These are phyloP conservation scores for Talaromyces stipitatus DNA, from an alignment of 495 filamentous ascomycete genomes.

Conservation along the genomic window DNA sequence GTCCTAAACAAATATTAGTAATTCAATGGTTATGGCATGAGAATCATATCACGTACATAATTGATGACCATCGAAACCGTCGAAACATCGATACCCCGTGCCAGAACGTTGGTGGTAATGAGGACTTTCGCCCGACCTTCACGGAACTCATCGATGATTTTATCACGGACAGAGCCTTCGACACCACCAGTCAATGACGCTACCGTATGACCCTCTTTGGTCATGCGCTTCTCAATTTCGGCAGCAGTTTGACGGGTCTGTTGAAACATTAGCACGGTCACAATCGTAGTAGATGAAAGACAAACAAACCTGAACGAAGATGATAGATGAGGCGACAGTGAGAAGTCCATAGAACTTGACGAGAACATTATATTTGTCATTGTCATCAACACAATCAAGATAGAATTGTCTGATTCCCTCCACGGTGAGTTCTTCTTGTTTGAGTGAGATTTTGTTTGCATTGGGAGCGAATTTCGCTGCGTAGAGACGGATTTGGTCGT, in stretches of 20 bases:
- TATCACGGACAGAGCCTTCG: constrained; percentile 75
- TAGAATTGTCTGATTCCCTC: constrained; percentile 96
- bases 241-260: constrained; percentile 74
- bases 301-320: constrained; percentile 76
- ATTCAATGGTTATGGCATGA: background rate
- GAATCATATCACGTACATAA: constrained; percentile 64
- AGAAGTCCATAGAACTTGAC: constrained; percentile 90
- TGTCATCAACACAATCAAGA: constrained; percentile 75
- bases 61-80: constrained; percentile 97
- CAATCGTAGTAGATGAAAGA: constrained; percentile 24
- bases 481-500: constrained; percentile 70
- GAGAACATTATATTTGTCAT: constrained; percentile 79
- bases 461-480: constrained; percentile 72
- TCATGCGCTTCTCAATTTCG: constrained; percentile 80
- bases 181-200: constrained; percentile 79
- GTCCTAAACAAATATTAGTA: constrained; percentile 31
- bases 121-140: constrained; percentile 86
- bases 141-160: constrained; percentile 82
- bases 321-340: constrained; percentile 94
- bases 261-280: constrained; percentile 4
- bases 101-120: constrained; percentile 95
- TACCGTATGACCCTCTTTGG: constrained; percentile 81
- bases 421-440: constrained; percentile 86
- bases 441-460: constrained; percentile 81
- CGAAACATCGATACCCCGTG: constrained; percentile 94